A percentile compares a stretch with the other conserved stretches of the same genome.
phyloP scores from a whole-genome alignment of 2,329 filamentous ascomycete genomes.

The Alternaria infectoria region DNA sequence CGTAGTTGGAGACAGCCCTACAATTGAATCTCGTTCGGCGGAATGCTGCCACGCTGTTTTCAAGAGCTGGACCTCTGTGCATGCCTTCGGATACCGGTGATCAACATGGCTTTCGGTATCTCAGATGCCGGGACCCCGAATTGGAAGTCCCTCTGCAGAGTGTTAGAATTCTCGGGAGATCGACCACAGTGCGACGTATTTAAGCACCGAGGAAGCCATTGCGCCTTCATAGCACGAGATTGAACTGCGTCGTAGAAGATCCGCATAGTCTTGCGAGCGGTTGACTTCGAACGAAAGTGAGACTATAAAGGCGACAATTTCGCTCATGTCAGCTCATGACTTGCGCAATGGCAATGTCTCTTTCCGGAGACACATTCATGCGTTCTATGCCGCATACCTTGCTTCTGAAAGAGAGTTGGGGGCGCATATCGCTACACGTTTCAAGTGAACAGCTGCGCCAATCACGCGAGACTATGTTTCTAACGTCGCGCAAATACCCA shows the following conservation, averaged over 20 bases:
- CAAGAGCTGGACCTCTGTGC: conserved; percentile 1
- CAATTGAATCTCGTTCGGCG: neutral
- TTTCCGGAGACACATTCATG: neutral
- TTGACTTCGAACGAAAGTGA: neutral
- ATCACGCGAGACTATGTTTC: conserved; percentile 5
- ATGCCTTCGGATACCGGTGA: neutral
- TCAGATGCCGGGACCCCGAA: neutral
- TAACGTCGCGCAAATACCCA: conserved; percentile 8
- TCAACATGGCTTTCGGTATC: neutral
- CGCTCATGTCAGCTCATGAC: neutral
- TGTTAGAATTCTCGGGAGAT: neutral
- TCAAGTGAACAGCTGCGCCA: conserved; percentile 18
- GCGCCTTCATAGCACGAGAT: neutral
- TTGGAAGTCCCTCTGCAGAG: conserved; percentile 1
- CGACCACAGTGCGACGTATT: neutral
- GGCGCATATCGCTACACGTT: conserved; percentile 13
- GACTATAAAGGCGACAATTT: neutral
- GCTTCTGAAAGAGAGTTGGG: conserved; percentile 6
- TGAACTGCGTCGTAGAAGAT: neutral
- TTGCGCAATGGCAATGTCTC: neutral
- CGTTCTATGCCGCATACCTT: conserved; percentile 1
- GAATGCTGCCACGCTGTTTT: neutral
- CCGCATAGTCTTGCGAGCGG: neutral
- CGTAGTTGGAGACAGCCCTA: neutral
- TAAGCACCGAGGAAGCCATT: neutral